phyloP scores from a whole-genome alignment of 78 protist species.

The Emiliania huxleyi region DNA sequence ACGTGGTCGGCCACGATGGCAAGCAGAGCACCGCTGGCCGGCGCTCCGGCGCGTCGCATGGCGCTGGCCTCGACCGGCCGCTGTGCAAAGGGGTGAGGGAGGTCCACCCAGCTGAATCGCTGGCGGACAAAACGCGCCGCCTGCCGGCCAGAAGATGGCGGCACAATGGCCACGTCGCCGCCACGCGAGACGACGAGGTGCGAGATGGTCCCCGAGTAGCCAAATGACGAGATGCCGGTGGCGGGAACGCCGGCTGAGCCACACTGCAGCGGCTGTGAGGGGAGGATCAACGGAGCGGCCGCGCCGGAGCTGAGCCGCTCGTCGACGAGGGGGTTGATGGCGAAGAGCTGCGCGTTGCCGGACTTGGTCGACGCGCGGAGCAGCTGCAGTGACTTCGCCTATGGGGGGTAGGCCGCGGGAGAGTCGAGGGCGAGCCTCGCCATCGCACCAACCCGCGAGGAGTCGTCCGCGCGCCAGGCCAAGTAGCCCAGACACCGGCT shows the following conservation, averaged over 20 bases:
- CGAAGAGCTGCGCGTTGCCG: not conserved
- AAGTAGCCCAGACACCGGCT: slow-evolving; percentile 33
- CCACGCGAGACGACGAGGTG: not conserved
- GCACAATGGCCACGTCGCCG: not conserved
- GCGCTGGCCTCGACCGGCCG: not conserved
- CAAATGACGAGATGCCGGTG: not conserved
- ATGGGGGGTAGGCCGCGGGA: too few species aligned
- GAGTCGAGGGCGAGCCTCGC: too few species aligned
- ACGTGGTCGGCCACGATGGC: not conserved
- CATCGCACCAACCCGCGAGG: too few species aligned
- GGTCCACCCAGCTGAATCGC: not conserved
- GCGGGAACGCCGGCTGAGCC: not conserved
- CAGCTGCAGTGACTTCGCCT: not conserved
- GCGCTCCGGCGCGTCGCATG: not conserved
- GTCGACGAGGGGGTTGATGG: not conserved
- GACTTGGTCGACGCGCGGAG: not conserved
- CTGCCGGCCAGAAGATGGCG: too few species aligned
- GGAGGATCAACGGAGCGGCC: too few species aligned
- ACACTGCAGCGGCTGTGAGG: not conserved
- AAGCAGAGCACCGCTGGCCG: not conserved
- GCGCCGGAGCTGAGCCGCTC: not conserved
- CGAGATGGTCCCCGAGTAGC: slow-evolving; percentile 18
- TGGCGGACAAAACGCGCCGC: not conserved
- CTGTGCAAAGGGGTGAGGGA: not conserved
- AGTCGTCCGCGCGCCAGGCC: too few species aligned